Conservation (phyloP, 1,139 yeast species). For the Ogataea hybrid region DNA sequence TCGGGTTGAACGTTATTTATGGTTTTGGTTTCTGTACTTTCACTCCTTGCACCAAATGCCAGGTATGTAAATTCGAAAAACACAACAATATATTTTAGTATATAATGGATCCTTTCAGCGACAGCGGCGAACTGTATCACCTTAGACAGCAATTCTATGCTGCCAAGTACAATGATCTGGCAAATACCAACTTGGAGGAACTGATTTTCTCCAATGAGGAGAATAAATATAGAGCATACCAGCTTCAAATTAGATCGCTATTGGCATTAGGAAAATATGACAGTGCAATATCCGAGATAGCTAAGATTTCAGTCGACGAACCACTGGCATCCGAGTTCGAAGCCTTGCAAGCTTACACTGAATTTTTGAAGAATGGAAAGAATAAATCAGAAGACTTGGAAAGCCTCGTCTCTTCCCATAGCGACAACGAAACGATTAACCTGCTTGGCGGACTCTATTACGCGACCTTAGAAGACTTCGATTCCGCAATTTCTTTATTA, state of each 20-base stretch:
- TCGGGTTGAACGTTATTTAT: conserved; percentile 8
- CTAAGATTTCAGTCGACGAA: conserved; percentile 6
- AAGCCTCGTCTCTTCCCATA: conserved; percentile 6
- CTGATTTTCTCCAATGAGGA: conserved; percentile 18
- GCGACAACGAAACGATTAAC: conserved; percentile 12
- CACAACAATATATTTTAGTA: conserved; percentile 1
- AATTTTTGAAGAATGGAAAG: conserved; percentile 7
- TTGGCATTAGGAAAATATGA: conserved; percentile 12
- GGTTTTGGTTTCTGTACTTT: not conserved
- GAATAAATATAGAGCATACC: conserved; percentile 16
- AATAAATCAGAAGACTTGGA: conserved; percentile 13
- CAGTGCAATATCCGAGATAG: conserved; percentile 7
- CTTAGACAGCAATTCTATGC: conserved; percentile 20
- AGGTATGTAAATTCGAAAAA: conserved; percentile 1
- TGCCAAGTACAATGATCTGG: conserved; percentile 18
- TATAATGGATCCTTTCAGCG: conserved; percentile 13
- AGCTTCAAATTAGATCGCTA: conserved; percentile 17
- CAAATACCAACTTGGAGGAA: conserved; percentile 14
- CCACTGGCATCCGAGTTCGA: conserved; percentile 11
- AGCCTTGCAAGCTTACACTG: conserved; percentile 11
- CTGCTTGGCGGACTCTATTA: conserved; percentile 17
- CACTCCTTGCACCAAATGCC: conserved; percentile 10
- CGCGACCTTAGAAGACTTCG: conserved; percentile 9
- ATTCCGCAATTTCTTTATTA: conserved; percentile 11
- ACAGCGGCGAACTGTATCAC: conserved; percentile 19